A percentile compares a stretch with the other conserved stretches of the same genome.
These are phyloP conservation scores for Sherardia arvensis DNA, from an alignment of 257 asterid genomes.

Conservation along the genomic window DNA sequence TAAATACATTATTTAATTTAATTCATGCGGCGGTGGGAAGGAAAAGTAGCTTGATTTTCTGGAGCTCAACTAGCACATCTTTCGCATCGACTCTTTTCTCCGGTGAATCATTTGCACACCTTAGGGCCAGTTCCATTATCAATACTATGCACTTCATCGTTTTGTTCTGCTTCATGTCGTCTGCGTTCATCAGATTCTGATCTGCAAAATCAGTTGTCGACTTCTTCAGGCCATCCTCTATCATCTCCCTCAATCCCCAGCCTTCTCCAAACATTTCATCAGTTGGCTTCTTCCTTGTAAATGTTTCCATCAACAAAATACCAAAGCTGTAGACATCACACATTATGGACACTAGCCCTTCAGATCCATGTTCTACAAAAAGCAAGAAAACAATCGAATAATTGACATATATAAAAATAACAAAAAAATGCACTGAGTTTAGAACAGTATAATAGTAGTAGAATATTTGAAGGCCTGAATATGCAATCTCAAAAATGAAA, in stretches of 20 bases:
- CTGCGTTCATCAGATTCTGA: not conserved
- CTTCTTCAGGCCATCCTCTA: not conserved
- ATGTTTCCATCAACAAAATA: conserved; percentile 6
- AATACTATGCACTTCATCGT: not conserved
- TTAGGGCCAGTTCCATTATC: not conserved
- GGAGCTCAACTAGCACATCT: not conserved
- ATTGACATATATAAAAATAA: too few relatives aligned
- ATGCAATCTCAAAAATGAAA: too few relatives aligned
- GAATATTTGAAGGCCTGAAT: too few relatives aligned
- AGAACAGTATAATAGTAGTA: too few relatives aligned
- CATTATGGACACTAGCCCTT: conserved; percentile 1
- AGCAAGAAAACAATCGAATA: too few relatives aligned
- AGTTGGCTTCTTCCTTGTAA: conserved; percentile 11
- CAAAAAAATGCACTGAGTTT: too few relatives aligned
- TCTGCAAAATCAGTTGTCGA: too few relatives aligned
- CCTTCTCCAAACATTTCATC: conserved; percentile 2
- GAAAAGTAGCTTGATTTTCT: not conserved
- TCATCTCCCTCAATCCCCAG: not conserved
- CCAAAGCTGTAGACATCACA: conserved; percentile 10
- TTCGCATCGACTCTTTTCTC: not conserved
- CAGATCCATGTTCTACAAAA: conserved; percentile 2
- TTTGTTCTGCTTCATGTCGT: not conserved
- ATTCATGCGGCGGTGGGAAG: too few relatives aligned
- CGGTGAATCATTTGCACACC: not conserved
- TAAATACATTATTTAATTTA: too few relatives aligned